phyloP scores from a whole-genome alignment of 805 yeast species.

The Wickerhamiella vanderwaltii region DNA sequence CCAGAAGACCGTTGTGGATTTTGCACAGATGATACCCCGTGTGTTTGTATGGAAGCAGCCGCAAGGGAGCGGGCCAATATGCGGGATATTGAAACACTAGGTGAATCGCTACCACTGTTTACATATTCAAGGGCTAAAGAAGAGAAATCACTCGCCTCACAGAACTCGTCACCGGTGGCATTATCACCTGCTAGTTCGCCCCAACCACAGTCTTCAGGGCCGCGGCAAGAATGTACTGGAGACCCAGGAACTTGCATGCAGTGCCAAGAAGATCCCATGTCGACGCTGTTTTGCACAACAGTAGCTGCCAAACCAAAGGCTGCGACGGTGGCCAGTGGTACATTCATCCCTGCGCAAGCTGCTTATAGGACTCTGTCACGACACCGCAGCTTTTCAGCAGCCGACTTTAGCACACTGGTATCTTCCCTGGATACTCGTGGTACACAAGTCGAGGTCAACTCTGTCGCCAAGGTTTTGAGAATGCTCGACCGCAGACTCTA shows the following conservation, averaged over 20 bases:
- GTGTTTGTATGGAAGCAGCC: conserved; percentile 76
- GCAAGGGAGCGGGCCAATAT: conserved; percentile 31
- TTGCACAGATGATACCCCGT: conserved; percentile 83
- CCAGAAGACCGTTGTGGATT: conserved; percentile 70
- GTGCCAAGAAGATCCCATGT: conserved; percentile 79
- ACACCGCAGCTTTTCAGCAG: conserved; percentile 62
- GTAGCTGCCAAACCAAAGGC: conserved; percentile 40
- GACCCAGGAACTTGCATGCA: conserved; percentile 79
- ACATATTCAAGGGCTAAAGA: conserved; percentile 28
- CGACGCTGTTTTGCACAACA: conserved; percentile 77
- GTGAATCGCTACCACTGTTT: conserved; percentile 10
- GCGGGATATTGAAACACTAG: conserved; percentile 21
- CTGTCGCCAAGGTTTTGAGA: conserved; percentile 72
- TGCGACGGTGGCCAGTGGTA: conserved; percentile 16
- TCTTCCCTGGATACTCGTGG: conserved; percentile 69
- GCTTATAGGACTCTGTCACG: conserved; percentile 79
- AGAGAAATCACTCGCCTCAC: conserved; percentile 22
- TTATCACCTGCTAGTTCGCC: background rate
- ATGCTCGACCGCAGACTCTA: conserved; percentile 52
- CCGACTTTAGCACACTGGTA: conserved; percentile 62
- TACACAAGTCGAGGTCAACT: conserved; percentile 83
- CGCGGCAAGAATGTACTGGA: conserved; percentile 46
- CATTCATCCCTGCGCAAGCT: conserved; percentile 77
- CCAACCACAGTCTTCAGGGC: background rate
- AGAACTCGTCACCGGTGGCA: background rate